Base-by-base conservation (phyloP, 2,329 filamentous ascomycete genomes). In the Chaetomium olivaceum region DNA sequence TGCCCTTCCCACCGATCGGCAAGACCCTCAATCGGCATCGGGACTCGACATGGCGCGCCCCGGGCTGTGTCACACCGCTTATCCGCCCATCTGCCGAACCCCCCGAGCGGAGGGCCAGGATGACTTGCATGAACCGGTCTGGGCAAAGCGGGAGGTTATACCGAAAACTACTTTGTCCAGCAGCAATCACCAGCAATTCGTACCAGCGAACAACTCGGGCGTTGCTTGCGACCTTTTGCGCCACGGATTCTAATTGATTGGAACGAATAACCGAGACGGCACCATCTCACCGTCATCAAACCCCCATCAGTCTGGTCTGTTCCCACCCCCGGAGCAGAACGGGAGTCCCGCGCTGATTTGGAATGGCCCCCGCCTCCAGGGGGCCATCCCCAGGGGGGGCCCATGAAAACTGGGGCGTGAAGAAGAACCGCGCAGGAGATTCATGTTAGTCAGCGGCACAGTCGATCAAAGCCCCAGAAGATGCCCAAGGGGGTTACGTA, bases 81-180 rank as follows among this genome's bases (percentile, higher is more conserved):
- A 68, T 68, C 67, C 60, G 63, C 36, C 36, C 67, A 67, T 67
- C 67, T 67, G 65, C 67, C 67, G 67, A 67, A 55, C n/a, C 46
- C 59, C 2, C 64, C 67, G 52, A 46, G 21, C 50, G 43, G 33
- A 46, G 19, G 19, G 29, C 11, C 29, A 48, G 23, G 3, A 66
- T 66, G 62, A 66, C 58, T 61, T 64, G 61, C 66, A 66, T 66
- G 29, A 61, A 62, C 54, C 48, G 48, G 31, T 46, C 31, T 27
- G 27, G 39, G 7, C 43, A 31, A 51, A 27, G 52, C 25, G 12
- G 39, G 39, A 43, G 39, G 16, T 43, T 19, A 43, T 19, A 19
- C 39, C 39, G 39, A 19, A 43, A 43, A 43, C 39, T n/a, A 16
- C 16, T 19, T 19, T 1, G n/a, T n/a, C 39, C 39, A 43, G 16